Percentiles rank a stretch among this genome's conserved stretches.
These are phyloP conservation scores for Sedum album DNA, from an alignment of 164 flowering plant genomes.

Conservation along the genomic window DNA sequence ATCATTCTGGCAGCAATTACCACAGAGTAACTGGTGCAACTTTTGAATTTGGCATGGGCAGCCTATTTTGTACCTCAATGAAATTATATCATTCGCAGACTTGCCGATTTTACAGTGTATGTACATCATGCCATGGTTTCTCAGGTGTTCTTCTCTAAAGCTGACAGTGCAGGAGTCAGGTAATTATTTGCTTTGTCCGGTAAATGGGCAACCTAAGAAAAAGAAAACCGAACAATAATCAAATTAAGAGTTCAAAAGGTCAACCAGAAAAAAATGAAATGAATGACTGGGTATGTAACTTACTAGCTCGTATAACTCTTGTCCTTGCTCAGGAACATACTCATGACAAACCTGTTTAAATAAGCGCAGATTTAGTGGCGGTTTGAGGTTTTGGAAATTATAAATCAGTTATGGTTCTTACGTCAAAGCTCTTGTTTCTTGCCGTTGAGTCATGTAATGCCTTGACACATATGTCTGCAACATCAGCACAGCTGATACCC, in stretches of 20 bases:
- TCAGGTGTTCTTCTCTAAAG: slow-evolving; percentile 84
- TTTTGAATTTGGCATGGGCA: not conserved
- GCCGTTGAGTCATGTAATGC: slow-evolving; percentile 96
- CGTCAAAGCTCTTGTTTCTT: slow-evolving; percentile 96
- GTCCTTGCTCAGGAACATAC: slow-evolving; percentile 83
- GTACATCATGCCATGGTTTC: not conserved
- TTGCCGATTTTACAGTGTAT: not conserved
- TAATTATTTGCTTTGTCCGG: slow-evolving; percentile 98
- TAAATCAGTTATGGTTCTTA: slow-evolving; percentile 25
- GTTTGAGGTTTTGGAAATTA: not conserved
- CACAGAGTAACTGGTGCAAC: not conserved
- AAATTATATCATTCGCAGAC: not conserved
- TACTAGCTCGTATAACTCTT: slow-evolving; percentile 92
- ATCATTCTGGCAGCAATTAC: not conserved
- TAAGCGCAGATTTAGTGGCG: not conserved
- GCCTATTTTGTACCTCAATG: not conserved
- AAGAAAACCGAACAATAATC: not conserved
- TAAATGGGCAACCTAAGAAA: slow-evolving; percentile 88
- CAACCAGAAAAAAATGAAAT: not conserved
- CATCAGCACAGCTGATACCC: slow-evolving; percentile 99
- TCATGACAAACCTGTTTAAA: slow-evolving; percentile 78
- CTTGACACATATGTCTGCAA: slow-evolving; percentile 96
- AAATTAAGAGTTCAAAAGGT: not conserved
- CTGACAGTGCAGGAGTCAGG: slow-evolving; percentile 80
- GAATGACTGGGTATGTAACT: not conserved